Conservation (phyloP, 805 yeast genomes). For the Candida insectorum region DNA sequence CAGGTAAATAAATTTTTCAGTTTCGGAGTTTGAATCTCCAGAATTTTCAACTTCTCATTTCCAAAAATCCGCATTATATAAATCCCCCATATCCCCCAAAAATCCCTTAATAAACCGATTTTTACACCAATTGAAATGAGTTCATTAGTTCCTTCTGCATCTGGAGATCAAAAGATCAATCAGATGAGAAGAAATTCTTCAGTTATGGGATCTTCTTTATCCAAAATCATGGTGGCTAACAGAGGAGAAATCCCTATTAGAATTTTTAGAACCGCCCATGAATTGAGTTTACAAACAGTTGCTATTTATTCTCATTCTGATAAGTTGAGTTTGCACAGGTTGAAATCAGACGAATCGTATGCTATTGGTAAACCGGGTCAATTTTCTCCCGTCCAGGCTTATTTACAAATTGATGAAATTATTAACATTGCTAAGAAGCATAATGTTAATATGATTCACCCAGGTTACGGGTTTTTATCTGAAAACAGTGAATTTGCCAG, state of each 20-base stretch:
- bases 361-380: conserved; percentile 88
- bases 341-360: conserved; percentile 92
- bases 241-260: conserved; percentile 84
- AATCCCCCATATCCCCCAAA: too few relatives aligned
- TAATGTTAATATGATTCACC: conserved; percentile 82
- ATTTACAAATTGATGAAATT: conserved; percentile 92
- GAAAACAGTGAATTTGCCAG: conserved; percentile 90
- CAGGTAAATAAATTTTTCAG: too few relatives aligned
- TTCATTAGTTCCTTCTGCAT: conserved; percentile 6
- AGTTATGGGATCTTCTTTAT: conserved; percentile 40
- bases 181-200: conserved; percentile 42
- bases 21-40: too few relatives aligned
- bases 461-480: conserved; percentile 67
- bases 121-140: too few relatives aligned
- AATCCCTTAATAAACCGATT: too few relatives aligned
- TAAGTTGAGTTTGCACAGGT: conserved; percentile 87
- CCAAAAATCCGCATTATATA: too few relatives aligned
- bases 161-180: conserved; percentile 24
- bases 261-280: conserved; percentile 97
- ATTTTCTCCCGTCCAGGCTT: conserved; percentile 93
- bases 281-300: conserved; percentile 92
- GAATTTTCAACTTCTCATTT: too few relatives aligned
- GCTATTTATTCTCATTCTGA: conserved; percentile 97
- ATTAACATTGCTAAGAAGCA: conserved; percentile 56
- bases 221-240: conserved; percentile 74